These are phyloP conservation scores for Fistulinella prunicolor DNA, from an alignment of 768 basidiomycete genomes.

Conservation along the genomic window DNA sequence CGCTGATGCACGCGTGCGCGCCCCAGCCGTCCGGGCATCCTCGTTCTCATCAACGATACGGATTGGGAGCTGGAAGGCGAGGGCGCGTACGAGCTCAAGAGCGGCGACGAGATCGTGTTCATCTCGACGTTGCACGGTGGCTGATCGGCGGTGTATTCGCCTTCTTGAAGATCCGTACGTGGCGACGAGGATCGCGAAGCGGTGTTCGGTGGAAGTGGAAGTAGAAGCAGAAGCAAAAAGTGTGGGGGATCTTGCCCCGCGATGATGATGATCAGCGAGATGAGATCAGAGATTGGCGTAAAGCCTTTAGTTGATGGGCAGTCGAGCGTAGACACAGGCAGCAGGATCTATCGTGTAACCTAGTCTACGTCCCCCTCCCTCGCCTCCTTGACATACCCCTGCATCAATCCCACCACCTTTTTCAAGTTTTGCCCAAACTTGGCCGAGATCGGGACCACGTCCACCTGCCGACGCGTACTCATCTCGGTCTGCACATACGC, in stretches of 20 bases:
- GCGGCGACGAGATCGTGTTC: slow-evolving; percentile 89
- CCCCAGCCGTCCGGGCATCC: slow-evolving; percentile 96
- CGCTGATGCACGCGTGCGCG: no score
- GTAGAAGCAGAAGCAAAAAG: no score
- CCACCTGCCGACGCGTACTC: slow-evolving; percentile 38
- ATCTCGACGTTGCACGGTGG: slow-evolving; percentile 91
- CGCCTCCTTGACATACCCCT: slow-evolving; percentile 58
- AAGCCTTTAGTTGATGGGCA: no score
- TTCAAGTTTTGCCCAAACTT: slow-evolving; percentile 82
- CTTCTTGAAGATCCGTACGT: neutral
- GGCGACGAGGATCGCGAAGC: no score
- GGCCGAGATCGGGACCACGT: slow-evolving; percentile 80
- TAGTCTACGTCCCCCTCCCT: slow-evolving; percentile 16
- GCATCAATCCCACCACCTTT: slow-evolving; percentile 66
- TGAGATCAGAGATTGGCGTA: no score
- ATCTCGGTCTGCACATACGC: slow-evolving; percentile 52
- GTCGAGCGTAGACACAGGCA: no score
- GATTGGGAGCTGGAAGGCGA: slow-evolving; percentile 99
- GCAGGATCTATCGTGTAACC: neutral
- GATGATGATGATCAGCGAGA: no score
- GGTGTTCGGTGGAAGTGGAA: no score
- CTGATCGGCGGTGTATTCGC: neutral
- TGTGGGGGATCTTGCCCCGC: neutral
- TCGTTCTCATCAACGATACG: slow-evolving; percentile 95
- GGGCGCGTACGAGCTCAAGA: slow-evolving; percentile 73